These are phyloP conservation scores for Apodospora peruviana DNA, from an alignment of 495 filamentous ascomycete genomes.

Conservation along the genomic window DNA sequence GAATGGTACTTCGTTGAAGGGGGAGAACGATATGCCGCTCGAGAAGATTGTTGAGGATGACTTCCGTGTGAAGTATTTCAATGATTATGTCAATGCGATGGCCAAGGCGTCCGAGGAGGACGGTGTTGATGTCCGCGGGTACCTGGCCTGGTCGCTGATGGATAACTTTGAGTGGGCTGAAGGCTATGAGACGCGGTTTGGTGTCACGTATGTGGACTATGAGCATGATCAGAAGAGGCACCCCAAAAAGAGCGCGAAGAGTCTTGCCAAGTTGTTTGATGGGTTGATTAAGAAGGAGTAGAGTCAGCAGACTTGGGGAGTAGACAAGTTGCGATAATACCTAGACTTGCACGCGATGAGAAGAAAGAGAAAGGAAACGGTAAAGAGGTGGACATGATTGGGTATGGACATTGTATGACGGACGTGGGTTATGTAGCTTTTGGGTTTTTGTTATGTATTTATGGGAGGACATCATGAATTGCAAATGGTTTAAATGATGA, in stretches of 20 bases:
- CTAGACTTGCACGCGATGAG: not conserved
- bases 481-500: no score
- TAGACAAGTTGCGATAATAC: no score
- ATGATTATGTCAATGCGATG: slow-evolving; percentile 67
- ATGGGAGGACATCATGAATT: not conserved
- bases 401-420: not conserved
- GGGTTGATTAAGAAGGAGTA: slow-evolving; percentile 46
- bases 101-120: slow-evolving; percentile 61
- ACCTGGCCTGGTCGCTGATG: slow-evolving; percentile 78
- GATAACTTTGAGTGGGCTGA: slow-evolving; percentile 71
- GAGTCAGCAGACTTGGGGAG: not conserved
- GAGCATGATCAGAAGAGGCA: slow-evolving; percentile 66
- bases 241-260: slow-evolving; percentile 72
- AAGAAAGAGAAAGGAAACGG: not conserved
- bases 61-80: slow-evolving; percentile 70
- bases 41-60: slow-evolving; percentile 68
- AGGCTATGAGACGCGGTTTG: slow-evolving; percentile 79
- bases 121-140: slow-evolving; percentile 64
- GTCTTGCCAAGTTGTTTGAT: slow-evolving; percentile 59
- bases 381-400: not conserved
- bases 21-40: slow-evolving; percentile 66
- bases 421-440: not conserved
- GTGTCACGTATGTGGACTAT: slow-evolving; percentile 74
- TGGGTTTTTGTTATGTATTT: not conserved
- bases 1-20: slow-evolving; percentile 73